phyloP scores from a whole-genome alignment of 257 asterid genomes.

The Plectranthus barbatus region DNA sequence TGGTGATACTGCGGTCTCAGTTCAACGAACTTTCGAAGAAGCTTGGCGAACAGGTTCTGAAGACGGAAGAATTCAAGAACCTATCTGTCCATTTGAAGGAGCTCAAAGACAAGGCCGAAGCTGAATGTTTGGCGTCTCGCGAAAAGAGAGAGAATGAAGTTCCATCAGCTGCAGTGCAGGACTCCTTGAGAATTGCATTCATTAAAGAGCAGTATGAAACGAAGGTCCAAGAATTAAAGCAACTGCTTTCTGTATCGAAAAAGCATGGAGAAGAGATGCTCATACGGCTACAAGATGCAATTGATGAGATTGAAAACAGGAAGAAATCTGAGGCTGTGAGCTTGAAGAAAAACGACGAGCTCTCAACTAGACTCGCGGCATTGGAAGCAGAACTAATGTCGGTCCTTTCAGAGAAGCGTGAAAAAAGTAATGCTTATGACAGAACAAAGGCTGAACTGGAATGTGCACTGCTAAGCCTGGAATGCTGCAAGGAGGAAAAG shows the following conservation, averaged over 20 bases:
- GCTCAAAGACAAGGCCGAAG: slow-evolving; percentile 79
- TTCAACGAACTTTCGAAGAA: slow-evolving; percentile 47
- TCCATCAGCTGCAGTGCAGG: slow-evolving; percentile 47
- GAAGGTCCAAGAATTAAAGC: slow-evolving; percentile 72
- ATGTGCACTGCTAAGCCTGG: slow-evolving; percentile 79
- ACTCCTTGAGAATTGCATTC: slow-evolving; percentile 83
- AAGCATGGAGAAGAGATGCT: slow-evolving; percentile 96
- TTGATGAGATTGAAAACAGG: slow-evolving; percentile 77
- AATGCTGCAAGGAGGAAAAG: slow-evolving; percentile 97
- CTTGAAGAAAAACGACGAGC: slow-evolving; percentile 67
- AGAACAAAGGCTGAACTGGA: slow-evolving; percentile 75
- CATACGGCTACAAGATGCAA: slow-evolving; percentile 77
- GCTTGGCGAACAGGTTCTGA: slow-evolving; percentile 64
- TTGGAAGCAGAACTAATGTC: slow-evolving; percentile 61
- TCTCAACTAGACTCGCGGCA: slow-evolving; percentile 48
- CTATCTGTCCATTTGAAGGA: slow-evolving; percentile 72
- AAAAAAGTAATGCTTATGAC: slow-evolving; percentile 57
- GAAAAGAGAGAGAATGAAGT: slow-evolving; percentile 65
- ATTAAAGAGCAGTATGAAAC: slow-evolving; percentile 88
- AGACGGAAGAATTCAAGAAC: slow-evolving; percentile 71
- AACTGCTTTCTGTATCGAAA: slow-evolving; percentile 64
- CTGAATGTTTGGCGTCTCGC: slow-evolving; percentile 42
- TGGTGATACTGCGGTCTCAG: slow-evolving; percentile 31
- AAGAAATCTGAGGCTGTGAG: slow-evolving; percentile 78
- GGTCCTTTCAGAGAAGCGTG: slow-evolving; percentile 66